Conservation (phyloP, 1,284 basidiomycete species). For the Stygiomarasmius scandens region DNA sequence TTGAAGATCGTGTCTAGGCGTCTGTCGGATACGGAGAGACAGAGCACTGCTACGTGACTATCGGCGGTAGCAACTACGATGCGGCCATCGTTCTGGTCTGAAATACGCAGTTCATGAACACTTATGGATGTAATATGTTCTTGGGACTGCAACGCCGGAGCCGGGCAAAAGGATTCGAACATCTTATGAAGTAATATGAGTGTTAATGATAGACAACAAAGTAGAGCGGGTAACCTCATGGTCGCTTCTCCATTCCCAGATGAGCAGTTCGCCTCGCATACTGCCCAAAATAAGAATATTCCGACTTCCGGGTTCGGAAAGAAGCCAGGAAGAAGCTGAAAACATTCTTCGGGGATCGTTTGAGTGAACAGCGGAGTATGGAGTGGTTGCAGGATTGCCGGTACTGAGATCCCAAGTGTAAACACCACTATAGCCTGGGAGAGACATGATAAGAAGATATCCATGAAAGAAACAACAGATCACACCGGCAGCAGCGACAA, state of each 20-base stretch:
- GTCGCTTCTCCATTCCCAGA: slow-evolving; percentile 4
- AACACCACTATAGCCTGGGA: slow-evolving; percentile 3
- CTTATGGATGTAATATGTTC: neutral
- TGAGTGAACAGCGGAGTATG: neutral
- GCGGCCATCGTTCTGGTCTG: neutral
- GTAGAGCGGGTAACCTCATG: neutral
- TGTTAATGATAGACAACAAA: neutral
- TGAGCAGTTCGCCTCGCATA: neutral
- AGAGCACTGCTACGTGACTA: neutral
- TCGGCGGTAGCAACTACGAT: neutral
- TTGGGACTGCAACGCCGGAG: neutral
- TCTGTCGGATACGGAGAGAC: neutral
- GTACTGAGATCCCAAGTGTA: slow-evolving; percentile 1
- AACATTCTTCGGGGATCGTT: neutral
- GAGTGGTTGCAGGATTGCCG: neutral
- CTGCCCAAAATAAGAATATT: slow-evolving; percentile 3
- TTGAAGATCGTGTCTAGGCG: slow-evolving; percentile 1
- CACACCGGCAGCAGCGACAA: slow-evolving; percentile 4
- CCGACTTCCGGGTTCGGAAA: neutral
- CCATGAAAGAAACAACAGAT: neutral
- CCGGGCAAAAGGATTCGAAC: neutral
- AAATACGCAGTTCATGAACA: neutral
- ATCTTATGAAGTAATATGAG: neutral
- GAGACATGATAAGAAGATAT: neutral
- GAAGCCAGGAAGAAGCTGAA: neutral